Percentiles rank a stretch among this genome's conserved stretches.
Evolutionary conservation across 2,329 filamentous ascomycete genomes (phyloP).

Genomic region (Thermothelomyces thermophilus): DNA sequence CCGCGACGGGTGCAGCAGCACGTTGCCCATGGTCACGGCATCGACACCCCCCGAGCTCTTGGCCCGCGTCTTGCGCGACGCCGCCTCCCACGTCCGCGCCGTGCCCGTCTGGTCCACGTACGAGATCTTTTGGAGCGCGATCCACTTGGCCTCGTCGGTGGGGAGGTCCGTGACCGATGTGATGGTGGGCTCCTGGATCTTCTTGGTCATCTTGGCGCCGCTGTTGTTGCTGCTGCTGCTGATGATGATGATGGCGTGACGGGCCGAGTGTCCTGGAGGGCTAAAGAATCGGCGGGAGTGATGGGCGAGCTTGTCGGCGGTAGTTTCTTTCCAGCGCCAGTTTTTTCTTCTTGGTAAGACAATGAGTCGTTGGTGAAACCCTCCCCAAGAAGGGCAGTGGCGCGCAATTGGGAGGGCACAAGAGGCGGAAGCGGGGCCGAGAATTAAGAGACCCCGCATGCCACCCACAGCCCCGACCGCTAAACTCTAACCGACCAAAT

Average conservation of each 20-base stretch:
- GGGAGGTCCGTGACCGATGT: slow-evolving; percentile 42
- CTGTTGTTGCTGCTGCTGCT: background rate
- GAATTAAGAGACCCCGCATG: too few species aligned
- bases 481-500: too few species aligned
- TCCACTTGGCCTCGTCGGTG: slow-evolving; percentile 48
- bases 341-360: too few species aligned
- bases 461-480: too few species aligned
- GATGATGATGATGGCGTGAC: background rate
- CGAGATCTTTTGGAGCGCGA: slow-evolving; percentile 48
- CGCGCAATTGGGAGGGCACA: too few species aligned
- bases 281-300: too few species aligned
- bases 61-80: slow-evolving; percentile 49
- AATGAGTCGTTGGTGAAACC: too few species aligned
- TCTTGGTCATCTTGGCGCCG: slow-evolving; percentile 31
- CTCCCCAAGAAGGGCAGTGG: too few species aligned
- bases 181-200: slow-evolving; percentile 41
- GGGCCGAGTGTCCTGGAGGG: background rate
- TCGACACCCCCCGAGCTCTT: slow-evolving; percentile 45
- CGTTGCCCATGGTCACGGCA: slow-evolving; percentile 56
- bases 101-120: slow-evolving; percentile 52
- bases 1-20: slow-evolving; percentile 43
- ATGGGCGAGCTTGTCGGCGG: background rate
- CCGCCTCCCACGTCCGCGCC: slow-evolving; percentile 53
- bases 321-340: too few species aligned
- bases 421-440: too few species aligned